A percentile compares a stretch with the other conserved stretches of the same genome.
Evolutionary conservation across 2,329 filamentous ascomycete species (phyloP).

Genomic region (Diplodia scrobiculata): DNA sequence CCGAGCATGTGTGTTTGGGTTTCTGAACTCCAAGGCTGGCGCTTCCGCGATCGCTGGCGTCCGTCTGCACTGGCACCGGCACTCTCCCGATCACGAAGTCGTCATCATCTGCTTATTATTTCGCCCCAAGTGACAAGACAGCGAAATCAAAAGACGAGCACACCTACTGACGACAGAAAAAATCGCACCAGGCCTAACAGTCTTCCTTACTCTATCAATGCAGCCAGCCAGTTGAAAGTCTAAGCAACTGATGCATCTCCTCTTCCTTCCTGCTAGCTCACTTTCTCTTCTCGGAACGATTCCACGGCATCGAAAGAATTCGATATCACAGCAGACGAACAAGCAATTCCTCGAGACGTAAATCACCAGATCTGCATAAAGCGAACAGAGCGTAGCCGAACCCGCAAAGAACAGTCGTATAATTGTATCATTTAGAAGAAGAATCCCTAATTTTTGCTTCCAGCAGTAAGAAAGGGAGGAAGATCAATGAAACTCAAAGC

Average conservation of each 20-base stretch:
- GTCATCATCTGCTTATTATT: too few species aligned
- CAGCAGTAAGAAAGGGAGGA: neutral
- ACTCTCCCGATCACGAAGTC: too few species aligned
- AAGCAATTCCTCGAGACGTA: neutral
- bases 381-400: neutral
- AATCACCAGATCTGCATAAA: neutral
- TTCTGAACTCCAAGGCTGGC: too few species aligned
- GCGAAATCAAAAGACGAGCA: too few species aligned
- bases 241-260: neutral
- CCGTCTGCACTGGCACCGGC: too few species aligned
- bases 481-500: neutral
- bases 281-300: neutral
- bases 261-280: neutral
- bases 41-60: too few species aligned
- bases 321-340: neutral
- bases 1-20: too few species aligned
- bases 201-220: neutral
- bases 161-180: too few species aligned
- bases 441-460: too few species aligned
- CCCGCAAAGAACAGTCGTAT: neutral
- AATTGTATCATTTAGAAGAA: neutral
- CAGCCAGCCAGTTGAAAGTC: neutral
- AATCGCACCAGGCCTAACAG: neutral
- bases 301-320: neutral
- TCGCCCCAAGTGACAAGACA: too few species aligned